These are phyloP conservation scores for Biscogniauxia mediterranea DNA, from an alignment of 2,329 filamentous ascomycete genomes.

Conservation along the genomic window DNA sequence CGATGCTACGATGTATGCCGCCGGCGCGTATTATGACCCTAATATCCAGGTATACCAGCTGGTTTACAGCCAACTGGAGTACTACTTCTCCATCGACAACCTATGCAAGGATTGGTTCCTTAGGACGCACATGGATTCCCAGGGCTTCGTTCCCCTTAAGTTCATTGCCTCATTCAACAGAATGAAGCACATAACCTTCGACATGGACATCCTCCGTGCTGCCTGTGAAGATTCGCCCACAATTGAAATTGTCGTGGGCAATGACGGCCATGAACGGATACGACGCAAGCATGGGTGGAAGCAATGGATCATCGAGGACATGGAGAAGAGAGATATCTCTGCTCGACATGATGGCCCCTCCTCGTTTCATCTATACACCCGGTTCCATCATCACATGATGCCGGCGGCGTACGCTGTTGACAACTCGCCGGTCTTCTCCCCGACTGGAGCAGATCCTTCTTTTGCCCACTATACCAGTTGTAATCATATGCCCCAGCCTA, in stretches of 20 bases:
- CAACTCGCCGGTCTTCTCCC: slow-evolving; percentile 29
- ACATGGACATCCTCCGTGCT: slow-evolving; percentile 70
- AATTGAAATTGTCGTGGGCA: slow-evolving; percentile 72
- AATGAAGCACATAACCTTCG: slow-evolving; percentile 69
- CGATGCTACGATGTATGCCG: slow-evolving; percentile 54
- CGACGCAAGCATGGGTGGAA: slow-evolving; percentile 75
- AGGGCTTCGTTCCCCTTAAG: slow-evolving; percentile 81
- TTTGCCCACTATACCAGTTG: slow-evolving; percentile 34
- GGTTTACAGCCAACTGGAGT: slow-evolving; percentile 63
- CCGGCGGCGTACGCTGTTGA: slow-evolving; percentile 27
- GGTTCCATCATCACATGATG: slow-evolving; percentile 22
- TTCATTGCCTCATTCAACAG: slow-evolving; percentile 86
- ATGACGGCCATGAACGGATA: slow-evolving; percentile 76
- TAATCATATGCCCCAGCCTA: slow-evolving; percentile 22
- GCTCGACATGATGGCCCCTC: slow-evolving; percentile 70
- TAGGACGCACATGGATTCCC: slow-evolving; percentile 88
- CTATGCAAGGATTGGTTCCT: slow-evolving; percentile 90
- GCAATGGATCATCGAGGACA: slow-evolving; percentile 68
- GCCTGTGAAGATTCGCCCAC: slow-evolving; percentile 70
- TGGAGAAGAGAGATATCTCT: slow-evolving; percentile 67
- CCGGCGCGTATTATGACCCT: slow-evolving; percentile 56
- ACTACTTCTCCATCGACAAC: slow-evolving; percentile 97
- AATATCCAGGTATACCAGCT: slow-evolving; percentile 39
- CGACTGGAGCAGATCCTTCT: slow-evolving; percentile 29
- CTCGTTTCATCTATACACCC: slow-evolving; percentile 34